phyloP scores from a whole-genome alignment of 2,329 filamentous ascomycete species.

The Penicillium fuscoglaucum region DNA sequence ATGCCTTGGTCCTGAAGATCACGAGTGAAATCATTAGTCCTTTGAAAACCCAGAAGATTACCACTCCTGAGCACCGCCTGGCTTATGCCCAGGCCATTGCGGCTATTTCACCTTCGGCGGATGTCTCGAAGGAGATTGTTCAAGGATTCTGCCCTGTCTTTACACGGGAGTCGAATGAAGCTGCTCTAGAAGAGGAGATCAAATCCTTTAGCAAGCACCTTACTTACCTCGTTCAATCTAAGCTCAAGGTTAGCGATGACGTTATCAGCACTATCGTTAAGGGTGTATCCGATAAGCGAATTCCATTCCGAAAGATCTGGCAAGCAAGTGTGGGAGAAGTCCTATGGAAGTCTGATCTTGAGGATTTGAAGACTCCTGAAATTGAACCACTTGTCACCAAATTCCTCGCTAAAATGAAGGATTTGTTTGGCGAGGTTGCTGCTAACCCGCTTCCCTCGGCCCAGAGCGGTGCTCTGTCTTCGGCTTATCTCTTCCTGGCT shows the following conservation, averaged over 20 bases:
- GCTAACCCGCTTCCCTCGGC: slow-evolving; percentile 75
- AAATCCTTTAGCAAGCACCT: slow-evolving; percentile 68
- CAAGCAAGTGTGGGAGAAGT: slow-evolving; percentile 71
- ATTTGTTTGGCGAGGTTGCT: slow-evolving; percentile 74
- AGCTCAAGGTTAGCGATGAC: slow-evolving; percentile 62
- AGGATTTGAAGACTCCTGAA: slow-evolving; percentile 52
- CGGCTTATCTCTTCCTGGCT: slow-evolving; percentile 71
- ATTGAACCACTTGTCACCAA: slow-evolving; percentile 51
- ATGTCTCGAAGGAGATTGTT: slow-evolving; percentile 66
- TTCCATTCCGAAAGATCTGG: slow-evolving; percentile 77
- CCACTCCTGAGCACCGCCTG: slow-evolving; percentile 79
- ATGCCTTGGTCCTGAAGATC: slow-evolving; percentile 63
- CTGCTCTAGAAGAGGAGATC: slow-evolving; percentile 74
- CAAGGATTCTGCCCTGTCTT: slow-evolving; percentile 67
- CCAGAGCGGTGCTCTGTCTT: slow-evolving; percentile 79
- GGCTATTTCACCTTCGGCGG: slow-evolving; percentile 59
- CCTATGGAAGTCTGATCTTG: slow-evolving; percentile 57
- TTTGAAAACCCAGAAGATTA: slow-evolving; percentile 78
- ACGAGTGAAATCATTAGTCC: slow-evolving; percentile 76
- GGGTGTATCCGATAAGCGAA: slow-evolving; percentile 81
- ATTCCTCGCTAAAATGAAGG: slow-evolving; percentile 52
- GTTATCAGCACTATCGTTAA: slow-evolving; percentile 73
- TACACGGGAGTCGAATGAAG: slow-evolving; percentile 85
- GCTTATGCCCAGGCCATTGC: slow-evolving; percentile 79
- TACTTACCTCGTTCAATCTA: slow-evolving; percentile 61